Base-by-base conservation (phyloP, 768 basidiomycete species). In the Pholiota microspora region DNA sequence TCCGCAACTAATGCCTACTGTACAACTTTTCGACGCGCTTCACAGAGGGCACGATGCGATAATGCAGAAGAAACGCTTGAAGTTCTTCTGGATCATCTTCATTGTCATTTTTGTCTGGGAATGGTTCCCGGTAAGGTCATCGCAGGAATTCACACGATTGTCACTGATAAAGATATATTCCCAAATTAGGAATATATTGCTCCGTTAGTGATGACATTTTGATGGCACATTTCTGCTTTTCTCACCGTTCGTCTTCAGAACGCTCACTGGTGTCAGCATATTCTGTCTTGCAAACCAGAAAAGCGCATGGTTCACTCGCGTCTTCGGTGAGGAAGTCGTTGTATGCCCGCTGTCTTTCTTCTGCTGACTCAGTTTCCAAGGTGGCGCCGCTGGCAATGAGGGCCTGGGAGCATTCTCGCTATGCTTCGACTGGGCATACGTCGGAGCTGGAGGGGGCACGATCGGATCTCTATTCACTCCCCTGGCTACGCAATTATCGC, bases 341-440 rank as follows among this genome's bases (percentile, higher is more conserved):
- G 2, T 15, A 1, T 21, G 5, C 7, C 8, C 13, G 18, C 3
- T 55, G 27, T 23, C 13, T 10, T 16, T 42, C 2, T 24, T 27
- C 45, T 16, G n/a, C 24, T 52, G 16, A 16, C 24, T 18, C 35
- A 8, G 24, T 15, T 21, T 12, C 48, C 28, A 31, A 75, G 74
- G 74, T 49, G 84, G 84, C 35, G 80, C 77, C 29, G 77, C 80
- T 29, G 84, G 76, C 51, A 84, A 86, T 52, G 83, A 85, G 65
- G 84, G 84, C 5, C 75, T 86, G 32, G 85, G 83, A 7, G 66
- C 80, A 42, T 77, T 86, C 35, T 76, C 84, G 2, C 62, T 85
- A 34, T 84, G 74, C 57, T 68, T 86, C 13, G 85, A 87, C 61
- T 86, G 85, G 84, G 80, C 82, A 58, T 76, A 80, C 55, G 75